Conservation (phyloP, 441 rosid genomes). For the Erodium texanum region DNA sequence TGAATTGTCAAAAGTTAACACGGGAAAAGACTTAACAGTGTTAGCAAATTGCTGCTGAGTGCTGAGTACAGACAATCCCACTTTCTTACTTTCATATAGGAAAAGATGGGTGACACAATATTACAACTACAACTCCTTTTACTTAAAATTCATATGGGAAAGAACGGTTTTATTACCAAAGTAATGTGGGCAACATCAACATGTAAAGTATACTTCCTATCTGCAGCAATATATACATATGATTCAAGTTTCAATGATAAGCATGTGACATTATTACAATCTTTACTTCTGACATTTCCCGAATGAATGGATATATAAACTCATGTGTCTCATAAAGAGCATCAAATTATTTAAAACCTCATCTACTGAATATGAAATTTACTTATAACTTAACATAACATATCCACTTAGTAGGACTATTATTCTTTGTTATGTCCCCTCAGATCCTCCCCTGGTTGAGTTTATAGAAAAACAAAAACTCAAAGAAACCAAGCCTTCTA, state of each 20-base stretch:
- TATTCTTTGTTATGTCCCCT: no score
- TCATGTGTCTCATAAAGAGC: not conserved
- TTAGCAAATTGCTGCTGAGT: not conserved
- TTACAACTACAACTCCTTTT: no score
- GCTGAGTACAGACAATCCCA: not conserved
- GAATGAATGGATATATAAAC: not conserved
- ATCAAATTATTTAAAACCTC: not conserved
- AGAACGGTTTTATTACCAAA: no score
- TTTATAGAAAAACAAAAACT: no score
- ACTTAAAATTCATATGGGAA: no score
- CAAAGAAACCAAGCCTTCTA: no score
- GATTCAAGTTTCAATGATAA: no score
- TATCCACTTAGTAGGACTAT: not conserved
- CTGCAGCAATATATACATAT: not conserved
- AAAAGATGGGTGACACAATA: not conserved
- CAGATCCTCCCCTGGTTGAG: slow-evolving; percentile 1
- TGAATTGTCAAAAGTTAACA: slow-evolving; percentile 8
- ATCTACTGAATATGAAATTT: not conserved
- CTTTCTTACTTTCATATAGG: not conserved
- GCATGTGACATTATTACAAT: no score
- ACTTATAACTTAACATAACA: no score
- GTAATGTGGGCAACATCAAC: not conserved
- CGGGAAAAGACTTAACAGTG: not conserved
- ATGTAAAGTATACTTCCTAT: not conserved
- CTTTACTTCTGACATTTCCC: not conserved